A percentile compares a stretch with the other conserved stretches of the same genome.
Conservation (phyloP, 2,329 filamentous ascomycete genomes). For the Cadophora sp. region DNA sequence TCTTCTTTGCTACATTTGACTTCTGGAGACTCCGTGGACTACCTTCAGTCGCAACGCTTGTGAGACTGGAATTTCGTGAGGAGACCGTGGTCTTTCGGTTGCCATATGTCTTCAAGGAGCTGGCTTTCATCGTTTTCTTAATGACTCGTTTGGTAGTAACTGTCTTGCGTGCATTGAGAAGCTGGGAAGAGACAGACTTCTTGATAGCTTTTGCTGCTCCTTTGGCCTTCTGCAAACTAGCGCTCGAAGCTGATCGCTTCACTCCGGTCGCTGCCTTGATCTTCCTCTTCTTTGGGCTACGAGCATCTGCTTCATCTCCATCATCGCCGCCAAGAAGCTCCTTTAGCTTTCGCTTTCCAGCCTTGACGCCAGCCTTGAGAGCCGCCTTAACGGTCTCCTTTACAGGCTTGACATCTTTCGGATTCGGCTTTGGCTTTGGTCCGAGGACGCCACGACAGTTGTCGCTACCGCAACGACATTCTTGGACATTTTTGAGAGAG, state of each 20-base stretch:
- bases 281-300: conserved; percentile 54
- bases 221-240: conserved; percentile 46
- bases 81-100: conserved; percentile 35
- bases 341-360: conserved; percentile 63
- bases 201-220: conserved; percentile 48
- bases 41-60: conserved; percentile 30
- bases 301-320: conserved; percentile 31
- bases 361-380: conserved; percentile 50
- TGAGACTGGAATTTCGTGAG: conserved; percentile 37
- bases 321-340: conserved; percentile 52
- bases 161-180: conserved; percentile 34
- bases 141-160: conserved; percentile 32
- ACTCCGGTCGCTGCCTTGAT: conserved; percentile 48
- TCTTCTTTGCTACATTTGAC: conserved; percentile 26
- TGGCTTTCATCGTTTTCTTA: conserved; percentile 35
- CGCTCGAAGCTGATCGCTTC: conserved; percentile 45
- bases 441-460: conserved; percentile 71
- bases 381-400: conserved; percentile 51
- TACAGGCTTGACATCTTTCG: conserved; percentile 57
- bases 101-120: conserved; percentile 39
- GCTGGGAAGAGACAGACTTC: conserved; percentile 45
- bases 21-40: conserved; percentile 23
- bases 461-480: conserved; percentile 66
- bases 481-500: conserved; percentile 72
- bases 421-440: conserved; percentile 53